A percentile compares a stretch with the other conserved stretches of the same genome.
These are phyloP conservation scores for Raphanus raphanistrum DNA, from an alignment of 345 rosid species.

Conservation along the genomic window DNA sequence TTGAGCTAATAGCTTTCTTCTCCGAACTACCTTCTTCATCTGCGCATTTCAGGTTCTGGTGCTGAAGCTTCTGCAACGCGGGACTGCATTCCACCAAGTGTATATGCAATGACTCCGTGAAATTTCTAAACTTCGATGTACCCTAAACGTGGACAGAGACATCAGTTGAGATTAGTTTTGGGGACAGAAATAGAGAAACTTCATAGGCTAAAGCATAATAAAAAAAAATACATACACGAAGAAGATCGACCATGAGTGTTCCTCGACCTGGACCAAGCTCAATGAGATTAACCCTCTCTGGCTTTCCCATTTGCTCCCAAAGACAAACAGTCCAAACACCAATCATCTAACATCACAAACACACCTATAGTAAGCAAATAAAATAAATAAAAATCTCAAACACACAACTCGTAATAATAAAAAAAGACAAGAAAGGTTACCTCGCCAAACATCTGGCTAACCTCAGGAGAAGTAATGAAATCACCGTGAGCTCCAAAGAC, in stretches of 20 bases:
- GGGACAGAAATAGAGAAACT: too few relatives aligned
- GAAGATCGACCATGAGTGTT: slow-evolving; percentile 93
- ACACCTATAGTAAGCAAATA: neutral
- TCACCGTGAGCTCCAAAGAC: slow-evolving; percentile 94
- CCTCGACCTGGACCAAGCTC: slow-evolving; percentile 97
- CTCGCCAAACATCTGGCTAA: slow-evolving; percentile 97
- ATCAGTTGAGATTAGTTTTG: neutral
- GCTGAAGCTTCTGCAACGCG: slow-evolving; percentile 68
- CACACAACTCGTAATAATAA: neutral
- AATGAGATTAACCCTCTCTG: slow-evolving; percentile 70
- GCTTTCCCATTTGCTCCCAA: slow-evolving; percentile 96
- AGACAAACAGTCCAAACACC: slow-evolving; percentile 92
- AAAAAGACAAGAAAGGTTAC: slow-evolving; percentile 29
- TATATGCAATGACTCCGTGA: slow-evolving; percentile 75
- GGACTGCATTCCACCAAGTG: slow-evolving; percentile 96
- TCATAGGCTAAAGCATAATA: neutral
- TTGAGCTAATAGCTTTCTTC: slow-evolving; percentile 48
- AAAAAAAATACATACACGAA: slow-evolving; percentile 53
- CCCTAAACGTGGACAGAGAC: slow-evolving; percentile 51
- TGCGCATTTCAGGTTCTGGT: slow-evolving; percentile 58
- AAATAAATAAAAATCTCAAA: neutral
- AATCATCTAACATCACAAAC: slow-evolving; percentile 54
- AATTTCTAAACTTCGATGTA: slow-evolving; percentile 64
- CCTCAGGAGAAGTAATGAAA: slow-evolving; percentile 97
- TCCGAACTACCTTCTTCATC: slow-evolving; percentile 48